phyloP scores from a whole-genome alignment of 1,139 yeast genomes.

The Zygosaccharomyces sapae region DNA sequence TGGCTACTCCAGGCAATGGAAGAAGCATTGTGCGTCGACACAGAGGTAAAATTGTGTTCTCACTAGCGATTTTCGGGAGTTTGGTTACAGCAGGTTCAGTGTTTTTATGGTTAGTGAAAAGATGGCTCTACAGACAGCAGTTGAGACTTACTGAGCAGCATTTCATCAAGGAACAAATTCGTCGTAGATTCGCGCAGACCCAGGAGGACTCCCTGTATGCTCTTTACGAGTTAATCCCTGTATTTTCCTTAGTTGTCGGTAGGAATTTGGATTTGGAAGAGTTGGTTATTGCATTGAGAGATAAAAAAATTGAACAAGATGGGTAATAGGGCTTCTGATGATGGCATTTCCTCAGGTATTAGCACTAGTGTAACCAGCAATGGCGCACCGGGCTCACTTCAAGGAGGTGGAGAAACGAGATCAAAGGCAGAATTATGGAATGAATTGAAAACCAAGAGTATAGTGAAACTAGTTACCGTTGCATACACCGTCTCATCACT shows the following conservation, averaged over 20 bases:
- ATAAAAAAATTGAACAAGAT: slow-evolving; percentile 23
- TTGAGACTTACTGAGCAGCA: slow-evolving; percentile 66
- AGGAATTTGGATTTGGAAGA: slow-evolving; percentile 30
- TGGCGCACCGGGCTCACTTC: slow-evolving; percentile 16
- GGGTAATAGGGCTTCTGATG: slow-evolving; percentile 9
- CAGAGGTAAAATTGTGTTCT: slow-evolving; percentile 24
- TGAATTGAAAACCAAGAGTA: slow-evolving; percentile 68
- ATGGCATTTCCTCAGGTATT: slow-evolving; percentile 22
- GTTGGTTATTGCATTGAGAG: slow-evolving; percentile 26
- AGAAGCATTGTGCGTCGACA: slow-evolving; percentile 21
- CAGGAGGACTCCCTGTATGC: slow-evolving; percentile 89
- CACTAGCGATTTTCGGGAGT: slow-evolving; percentile 24
- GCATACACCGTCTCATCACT: slow-evolving; percentile 66
- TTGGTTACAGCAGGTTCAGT: slow-evolving; percentile 32
- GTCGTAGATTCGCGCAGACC: slow-evolving; percentile 76
- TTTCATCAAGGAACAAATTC: slow-evolving; percentile 73
- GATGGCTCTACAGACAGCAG: slow-evolving; percentile 33
- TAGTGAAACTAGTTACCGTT: slow-evolving; percentile 70
- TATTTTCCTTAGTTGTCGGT: slow-evolving; percentile 45
- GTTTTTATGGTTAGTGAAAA: slow-evolving; percentile 25
- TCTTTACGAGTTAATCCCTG: slow-evolving; percentile 76
- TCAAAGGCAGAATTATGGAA: slow-evolving; percentile 82
- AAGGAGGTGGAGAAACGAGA: slow-evolving; percentile 30
- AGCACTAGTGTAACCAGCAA: slow-evolving; percentile 16
- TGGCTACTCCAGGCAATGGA: slow-evolving; percentile 7